Evolutionary conservation across 306 rosid species (phyloP).

Genomic region (Ceratonia siliqua): DNA sequence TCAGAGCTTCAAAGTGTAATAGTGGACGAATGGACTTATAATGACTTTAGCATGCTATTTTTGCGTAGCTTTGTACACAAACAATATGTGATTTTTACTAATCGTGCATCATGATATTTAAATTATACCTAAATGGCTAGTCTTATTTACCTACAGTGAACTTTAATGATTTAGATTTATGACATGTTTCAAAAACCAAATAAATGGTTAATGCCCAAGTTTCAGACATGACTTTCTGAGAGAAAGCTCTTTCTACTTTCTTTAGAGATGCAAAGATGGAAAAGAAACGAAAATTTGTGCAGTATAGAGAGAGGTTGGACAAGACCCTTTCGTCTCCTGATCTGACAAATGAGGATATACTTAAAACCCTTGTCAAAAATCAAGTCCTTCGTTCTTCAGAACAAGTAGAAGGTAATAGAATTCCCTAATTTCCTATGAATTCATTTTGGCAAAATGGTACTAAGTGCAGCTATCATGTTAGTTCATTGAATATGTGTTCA

Average conservation of each 20-base stretch:
- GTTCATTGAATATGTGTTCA: not conserved
- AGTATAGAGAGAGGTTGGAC: slow-evolving; percentile 81
- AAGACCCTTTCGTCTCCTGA: slow-evolving; percentile 70
- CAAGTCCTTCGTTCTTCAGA: slow-evolving; percentile 55
- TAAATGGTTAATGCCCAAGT: slow-evolving; percentile 14
- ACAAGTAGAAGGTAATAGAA: slow-evolving; percentile 54
- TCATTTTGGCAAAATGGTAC: slow-evolving; percentile 2
- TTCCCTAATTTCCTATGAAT: slow-evolving; percentile 19
- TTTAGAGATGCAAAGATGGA: slow-evolving; percentile 57
- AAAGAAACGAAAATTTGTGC: slow-evolving; percentile 54
- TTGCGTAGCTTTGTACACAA: not conserved
- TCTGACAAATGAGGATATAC: slow-evolving; percentile 55
- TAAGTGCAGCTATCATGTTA: not conserved
- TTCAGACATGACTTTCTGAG: slow-evolving; percentile 25
- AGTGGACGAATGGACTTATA: not conserved
- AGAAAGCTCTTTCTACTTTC: slow-evolving; percentile 25
- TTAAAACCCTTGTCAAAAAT: slow-evolving; percentile 60
- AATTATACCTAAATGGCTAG: not conserved
- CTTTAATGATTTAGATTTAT: slow-evolving; percentile 22
- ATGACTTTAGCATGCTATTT: not conserved
- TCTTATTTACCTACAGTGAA: slow-evolving; percentile 10
- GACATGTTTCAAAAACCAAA: slow-evolving; percentile 25
- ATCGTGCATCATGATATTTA: slow-evolving; percentile 27
- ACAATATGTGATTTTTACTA: not conserved
- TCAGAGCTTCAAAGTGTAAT: slow-evolving; percentile 1